These are phyloP conservation scores for Casuarina glauca DNA, from an alignment of 306 rosid species.

Conservation along the genomic window DNA sequence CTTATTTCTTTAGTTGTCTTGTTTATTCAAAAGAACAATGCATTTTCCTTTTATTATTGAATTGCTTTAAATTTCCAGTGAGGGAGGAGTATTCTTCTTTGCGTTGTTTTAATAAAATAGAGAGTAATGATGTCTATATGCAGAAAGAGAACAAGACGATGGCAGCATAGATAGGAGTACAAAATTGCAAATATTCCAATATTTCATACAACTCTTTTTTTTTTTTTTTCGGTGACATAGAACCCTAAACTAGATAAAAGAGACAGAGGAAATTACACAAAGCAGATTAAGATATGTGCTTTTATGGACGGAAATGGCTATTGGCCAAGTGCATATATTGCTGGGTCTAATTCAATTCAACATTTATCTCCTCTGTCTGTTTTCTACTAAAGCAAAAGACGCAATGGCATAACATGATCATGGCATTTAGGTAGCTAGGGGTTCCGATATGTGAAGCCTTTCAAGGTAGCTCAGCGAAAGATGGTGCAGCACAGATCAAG, in stretches of 20 bases:
- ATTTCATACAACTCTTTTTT: slow-evolving; percentile 9
- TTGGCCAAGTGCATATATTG: slow-evolving; percentile 6
- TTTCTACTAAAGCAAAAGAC: background rate
- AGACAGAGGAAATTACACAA: background rate
- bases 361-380: slow-evolving; percentile 2
- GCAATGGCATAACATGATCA: slow-evolving; percentile 2
- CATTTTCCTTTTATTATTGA: background rate
- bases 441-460: background rate
- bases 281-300: background rate
- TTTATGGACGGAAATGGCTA: slow-evolving; percentile 5
- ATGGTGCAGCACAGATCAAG: slow-evolving; percentile 1
- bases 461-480: background rate
- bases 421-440: slow-evolving; percentile 1
- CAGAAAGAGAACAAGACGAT: slow-evolving; percentile 4
- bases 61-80: background rate
- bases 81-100: background rate
- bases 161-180: slow-evolving; percentile 1
- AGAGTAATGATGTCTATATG: background rate
- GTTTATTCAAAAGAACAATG: too few relatives aligned
- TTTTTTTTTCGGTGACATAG: background rate
- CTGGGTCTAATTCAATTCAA: slow-evolving; percentile 18
- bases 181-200: background rate
- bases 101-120: background rate
- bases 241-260: slow-evolving; percentile 16
- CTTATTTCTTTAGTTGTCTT: too few relatives aligned